A percentile compares a stretch with the other conserved stretches of the same genome.
Conservation (phyloP, 192 early-diverging fungal species). For the Backusella parvicylindrica region DNA sequence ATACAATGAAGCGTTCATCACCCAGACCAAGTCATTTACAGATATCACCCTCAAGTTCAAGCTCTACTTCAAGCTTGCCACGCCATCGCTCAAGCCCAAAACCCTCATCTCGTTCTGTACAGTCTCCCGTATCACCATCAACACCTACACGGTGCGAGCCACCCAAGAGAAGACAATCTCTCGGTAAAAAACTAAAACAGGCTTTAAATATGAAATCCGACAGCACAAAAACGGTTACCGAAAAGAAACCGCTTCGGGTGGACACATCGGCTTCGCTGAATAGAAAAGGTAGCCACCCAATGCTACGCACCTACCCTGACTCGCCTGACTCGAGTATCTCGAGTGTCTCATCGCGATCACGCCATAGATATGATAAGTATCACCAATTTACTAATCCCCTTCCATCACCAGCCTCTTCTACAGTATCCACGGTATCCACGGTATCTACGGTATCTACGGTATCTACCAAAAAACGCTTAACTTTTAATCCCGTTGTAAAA, state of each 20-base stretch:
- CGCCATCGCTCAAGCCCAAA: not conserved
- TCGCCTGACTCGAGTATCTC: conserved; percentile 8
- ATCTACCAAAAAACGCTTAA: not conserved
- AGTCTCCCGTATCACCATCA: conserved; percentile 1
- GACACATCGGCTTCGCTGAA: not conserved
- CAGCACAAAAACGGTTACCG: not conserved
- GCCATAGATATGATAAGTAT: not conserved
- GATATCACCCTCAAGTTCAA: not conserved
- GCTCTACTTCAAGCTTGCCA: not conserved
- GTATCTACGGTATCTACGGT: not conserved
- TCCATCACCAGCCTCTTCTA: conserved; percentile 15
- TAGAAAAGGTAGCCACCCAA: not conserved
- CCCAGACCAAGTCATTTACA: not conserved
- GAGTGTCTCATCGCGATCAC: not conserved
- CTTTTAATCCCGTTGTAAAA: conserved; percentile 9
- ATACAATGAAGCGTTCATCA: not conserved
- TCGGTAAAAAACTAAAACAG: conserved; percentile 7
- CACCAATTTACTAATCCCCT: not conserved
- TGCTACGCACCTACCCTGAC: not conserved
- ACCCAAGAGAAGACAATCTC: conserved; percentile 14
- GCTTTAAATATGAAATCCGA: conserved; percentile 1
- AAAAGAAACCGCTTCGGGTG: not conserved
- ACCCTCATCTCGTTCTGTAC: not conserved
- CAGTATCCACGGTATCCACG: not conserved
- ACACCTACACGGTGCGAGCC: not conserved